A percentile compares a stretch with the other conserved stretches of the same genome.
Conservation (phyloP, 1,284 basidiomycete genomes). For the Cryptococcus wingfieldii region DNA sequence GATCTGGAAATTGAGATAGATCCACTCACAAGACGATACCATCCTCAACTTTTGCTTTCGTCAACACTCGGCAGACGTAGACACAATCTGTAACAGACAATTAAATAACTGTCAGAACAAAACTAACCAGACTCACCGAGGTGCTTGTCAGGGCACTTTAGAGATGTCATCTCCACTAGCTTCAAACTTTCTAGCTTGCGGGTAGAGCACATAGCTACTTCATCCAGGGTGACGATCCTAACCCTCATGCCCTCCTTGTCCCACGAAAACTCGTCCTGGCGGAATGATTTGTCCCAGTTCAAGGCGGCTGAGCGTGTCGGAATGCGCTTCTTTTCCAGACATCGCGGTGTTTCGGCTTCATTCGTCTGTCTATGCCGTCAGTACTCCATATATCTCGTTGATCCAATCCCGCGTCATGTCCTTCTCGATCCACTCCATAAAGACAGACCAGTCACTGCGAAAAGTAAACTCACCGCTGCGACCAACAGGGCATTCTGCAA, state of each 20-base stretch:
- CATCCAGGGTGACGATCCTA: neutral
- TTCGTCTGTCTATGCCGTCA: neutral
- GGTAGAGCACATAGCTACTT: neutral
- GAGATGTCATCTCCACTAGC: neutral
- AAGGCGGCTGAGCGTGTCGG: neutral
- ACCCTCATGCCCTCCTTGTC: neutral
- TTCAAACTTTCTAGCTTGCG: neutral
- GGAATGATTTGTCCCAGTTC: neutral
- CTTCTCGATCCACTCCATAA: too few relatives aligned
- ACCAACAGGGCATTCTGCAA: neutral
- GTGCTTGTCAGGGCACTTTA: neutral
- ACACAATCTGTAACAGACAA: neutral
- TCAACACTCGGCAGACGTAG: slow-evolving; percentile 1
- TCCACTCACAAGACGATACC: slow-evolving; percentile 1
- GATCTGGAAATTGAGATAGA: neutral
- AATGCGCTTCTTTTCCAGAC: neutral
- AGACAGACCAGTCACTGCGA: too few relatives aligned
- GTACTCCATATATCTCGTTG: neutral
- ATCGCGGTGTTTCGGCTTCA: neutral
- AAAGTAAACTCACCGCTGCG: neutral
- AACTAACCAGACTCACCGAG: neutral
- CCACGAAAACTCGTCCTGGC: neutral
- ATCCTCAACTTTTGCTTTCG: neutral
- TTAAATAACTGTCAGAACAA: neutral
- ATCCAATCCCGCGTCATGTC: neutral